Percentiles rank a stretch among this genome's conserved stretches.
phyloP scores from a whole-genome alignment of 495 filamentous ascomycete genomes.

The Hypoxylon rickii region DNA sequence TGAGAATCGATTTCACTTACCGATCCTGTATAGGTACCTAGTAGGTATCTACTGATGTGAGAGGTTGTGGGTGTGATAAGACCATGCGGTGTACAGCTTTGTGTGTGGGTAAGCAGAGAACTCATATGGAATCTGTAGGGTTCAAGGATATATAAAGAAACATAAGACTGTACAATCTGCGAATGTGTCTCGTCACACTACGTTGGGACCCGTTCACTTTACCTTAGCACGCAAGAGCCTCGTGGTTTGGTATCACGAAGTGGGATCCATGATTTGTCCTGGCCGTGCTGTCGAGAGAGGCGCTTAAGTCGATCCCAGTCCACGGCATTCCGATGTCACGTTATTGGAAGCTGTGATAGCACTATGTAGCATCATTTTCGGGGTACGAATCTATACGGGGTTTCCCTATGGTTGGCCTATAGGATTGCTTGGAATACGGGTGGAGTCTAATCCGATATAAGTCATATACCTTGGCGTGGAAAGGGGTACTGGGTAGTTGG shows the following conservation, averaged over 20 bases:
- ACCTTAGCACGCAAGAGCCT: constrained; percentile 19
- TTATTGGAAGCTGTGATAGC: constrained; percentile 1
- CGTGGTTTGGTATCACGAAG: constrained; percentile 21
- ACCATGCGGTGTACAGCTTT: constrained; percentile 12
- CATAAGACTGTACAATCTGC: constrained; percentile 13
- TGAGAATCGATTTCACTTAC: neutral
- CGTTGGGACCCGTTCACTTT: constrained; percentile 9
- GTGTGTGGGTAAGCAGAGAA: constrained; percentile 9
- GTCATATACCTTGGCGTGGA: neutral
- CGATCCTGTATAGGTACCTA: neutral
- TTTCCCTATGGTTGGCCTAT: neutral
- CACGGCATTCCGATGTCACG: constrained; percentile 1
- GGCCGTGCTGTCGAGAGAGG: constrained; percentile 1
- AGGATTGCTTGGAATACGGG: neutral
- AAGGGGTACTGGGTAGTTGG: neutral
- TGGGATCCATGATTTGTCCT: constrained; percentile 7
- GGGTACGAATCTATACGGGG: neutral
- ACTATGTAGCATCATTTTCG: neutral
- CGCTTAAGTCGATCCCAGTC: neutral
- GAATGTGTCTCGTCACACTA: constrained; percentile 26
- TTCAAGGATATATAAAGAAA: constrained; percentile 29
- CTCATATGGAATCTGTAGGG: constrained; percentile 14
- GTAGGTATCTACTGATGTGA: too few relatives aligned
- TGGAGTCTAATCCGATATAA: neutral
- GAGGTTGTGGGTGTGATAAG: constrained; percentile 13